These are phyloP conservation scores for Jatropha podagrica DNA, from an alignment of 441 rosid genomes.

Conservation along the genomic window DNA sequence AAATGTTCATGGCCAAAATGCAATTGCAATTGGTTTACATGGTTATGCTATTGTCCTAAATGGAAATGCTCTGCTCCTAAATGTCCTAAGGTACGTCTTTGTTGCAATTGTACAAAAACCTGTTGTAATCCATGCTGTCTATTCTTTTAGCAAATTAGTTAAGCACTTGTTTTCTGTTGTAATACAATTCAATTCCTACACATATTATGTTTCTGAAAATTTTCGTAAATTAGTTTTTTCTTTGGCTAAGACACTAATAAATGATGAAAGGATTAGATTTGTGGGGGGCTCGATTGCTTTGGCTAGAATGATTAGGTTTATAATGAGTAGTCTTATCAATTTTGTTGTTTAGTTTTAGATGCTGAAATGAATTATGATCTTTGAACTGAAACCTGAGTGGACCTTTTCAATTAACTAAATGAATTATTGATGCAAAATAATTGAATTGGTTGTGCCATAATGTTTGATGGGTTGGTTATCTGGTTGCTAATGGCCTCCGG, in stretches of 20 bases:
- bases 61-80: slow-evolving; percentile 4
- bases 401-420: slow-evolving; percentile 20
- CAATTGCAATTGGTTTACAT: slow-evolving; percentile 10
- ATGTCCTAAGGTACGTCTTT: slow-evolving; percentile 48
- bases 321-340: background rate
- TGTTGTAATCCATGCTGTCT: slow-evolving; percentile 65
- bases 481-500: slow-evolving; percentile 12
- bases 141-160: slow-evolving; percentile 39
- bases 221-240: background rate
- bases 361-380: background rate
- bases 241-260: background rate
- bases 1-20: slow-evolving; percentile 33
- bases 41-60: slow-evolving; percentile 21
- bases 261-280: background rate
- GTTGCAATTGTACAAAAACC: slow-evolving; percentile 48
- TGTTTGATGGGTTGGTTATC: background rate
- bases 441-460: slow-evolving; percentile 21
- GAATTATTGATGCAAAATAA: slow-evolving; percentile 29
- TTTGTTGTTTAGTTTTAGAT: background rate
- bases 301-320: background rate
- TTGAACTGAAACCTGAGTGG: slow-evolving; percentile 12
- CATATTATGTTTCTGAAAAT: background rate
- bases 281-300: background rate
- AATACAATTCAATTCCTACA: slow-evolving; percentile 9
- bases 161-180: slow-evolving; percentile 14